Conservation (phyloP, 2,329 filamentous ascomycete genomes). For the Clonostachys solani region DNA sequence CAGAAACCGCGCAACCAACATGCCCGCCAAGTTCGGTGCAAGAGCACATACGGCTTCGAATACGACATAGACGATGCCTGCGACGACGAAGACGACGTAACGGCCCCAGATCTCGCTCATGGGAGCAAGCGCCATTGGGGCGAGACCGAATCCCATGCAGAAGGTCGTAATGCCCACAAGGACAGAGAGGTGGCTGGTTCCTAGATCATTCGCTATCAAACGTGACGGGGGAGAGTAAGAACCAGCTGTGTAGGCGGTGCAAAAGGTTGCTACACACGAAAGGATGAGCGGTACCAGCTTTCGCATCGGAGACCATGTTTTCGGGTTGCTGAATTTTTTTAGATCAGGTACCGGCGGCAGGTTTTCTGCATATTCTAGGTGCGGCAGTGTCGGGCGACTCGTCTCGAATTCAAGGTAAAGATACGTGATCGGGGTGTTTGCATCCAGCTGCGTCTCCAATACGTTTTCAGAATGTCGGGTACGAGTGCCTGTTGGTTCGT, state of each 20-base stretch:
- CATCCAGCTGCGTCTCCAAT: constrained; percentile 2
- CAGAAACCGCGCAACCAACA: constrained; percentile 73
- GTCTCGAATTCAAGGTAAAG: constrained; percentile 36
- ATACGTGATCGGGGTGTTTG: constrained; percentile 22
- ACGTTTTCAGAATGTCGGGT: too few relatives aligned
- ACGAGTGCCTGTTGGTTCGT: too few relatives aligned
- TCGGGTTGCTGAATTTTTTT: constrained; percentile 62
- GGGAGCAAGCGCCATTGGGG: constrained; percentile 84
- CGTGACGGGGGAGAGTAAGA: constrained; percentile 68
- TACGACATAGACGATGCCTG: constrained; percentile 66
- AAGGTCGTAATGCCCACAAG: constrained; percentile 77
- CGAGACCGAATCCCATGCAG: constrained; percentile 73
- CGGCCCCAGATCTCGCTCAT: constrained; percentile 87
- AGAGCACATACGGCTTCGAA: constrained; percentile 72
- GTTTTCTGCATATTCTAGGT: constrained; percentile 10
- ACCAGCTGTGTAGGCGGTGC: constrained; percentile 79
- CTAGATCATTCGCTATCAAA: constrained; percentile 63
- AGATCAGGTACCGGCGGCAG: constrained; percentile 62
- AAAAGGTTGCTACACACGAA: constrained; percentile 69
- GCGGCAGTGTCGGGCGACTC: constrained; percentile 18
- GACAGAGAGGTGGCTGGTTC: constrained; percentile 61
- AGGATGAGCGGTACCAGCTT: constrained; percentile 71
- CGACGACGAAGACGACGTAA: constrained; percentile 73
- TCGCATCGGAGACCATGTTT: constrained; percentile 64
- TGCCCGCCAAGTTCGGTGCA: constrained; percentile 64